Evolutionary conservation across 2,329 filamentous ascomycete genomes (phyloP).

Genomic region (Talaromyces sp.): DNA sequence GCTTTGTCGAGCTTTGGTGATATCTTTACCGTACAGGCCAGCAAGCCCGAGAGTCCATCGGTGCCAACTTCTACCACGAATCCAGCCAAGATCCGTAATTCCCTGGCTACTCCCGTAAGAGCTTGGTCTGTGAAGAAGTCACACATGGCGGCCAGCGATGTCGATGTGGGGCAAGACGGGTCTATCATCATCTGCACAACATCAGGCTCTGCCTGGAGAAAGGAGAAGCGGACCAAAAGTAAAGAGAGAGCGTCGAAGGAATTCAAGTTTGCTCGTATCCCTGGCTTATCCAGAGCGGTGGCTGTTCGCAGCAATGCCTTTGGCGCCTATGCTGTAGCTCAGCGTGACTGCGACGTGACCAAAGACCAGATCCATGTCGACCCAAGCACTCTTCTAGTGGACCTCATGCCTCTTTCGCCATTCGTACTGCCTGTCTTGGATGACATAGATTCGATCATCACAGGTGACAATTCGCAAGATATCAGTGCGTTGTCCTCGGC

Average conservation of each 20-base stretch:
- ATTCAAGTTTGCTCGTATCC: constrained; percentile 92
- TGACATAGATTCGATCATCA: constrained; percentile 46
- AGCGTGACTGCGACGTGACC: constrained; percentile 81
- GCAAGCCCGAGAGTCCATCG: constrained; percentile 64
- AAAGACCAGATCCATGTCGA: constrained; percentile 69
- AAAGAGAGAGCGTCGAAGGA: constrained; percentile 79
- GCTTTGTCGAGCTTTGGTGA: constrained; percentile 83
- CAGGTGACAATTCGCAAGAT: constrained; percentile 31
- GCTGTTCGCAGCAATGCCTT: constrained; percentile 85
- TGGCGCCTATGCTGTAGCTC: constrained; percentile 84
- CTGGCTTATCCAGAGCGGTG: constrained; percentile 81
- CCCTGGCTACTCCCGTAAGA: constrained; percentile 74
- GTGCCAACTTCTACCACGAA: constrained; percentile 80
- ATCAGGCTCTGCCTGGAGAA: constrained; percentile 89
- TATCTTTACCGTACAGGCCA: constrained; percentile 81
- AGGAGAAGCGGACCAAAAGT: constrained; percentile 78
- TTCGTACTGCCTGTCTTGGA: constrained; percentile 59
- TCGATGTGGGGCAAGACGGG: constrained; percentile 86
- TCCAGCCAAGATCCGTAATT: constrained; percentile 83
- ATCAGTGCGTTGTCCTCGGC: constrained; percentile 19
- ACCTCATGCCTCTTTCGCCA: constrained; percentile 70
- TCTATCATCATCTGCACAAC: constrained; percentile 93
- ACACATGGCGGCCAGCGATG: constrained; percentile 79
- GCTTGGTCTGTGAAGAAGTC: constrained; percentile 90
- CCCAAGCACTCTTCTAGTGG: constrained; percentile 71